Evolutionary conservation across 2,329 filamentous ascomycete species (phyloP), one percentile per base, ranked within the genome.

Genomic region (Alternaria tenuissima): DNA sequence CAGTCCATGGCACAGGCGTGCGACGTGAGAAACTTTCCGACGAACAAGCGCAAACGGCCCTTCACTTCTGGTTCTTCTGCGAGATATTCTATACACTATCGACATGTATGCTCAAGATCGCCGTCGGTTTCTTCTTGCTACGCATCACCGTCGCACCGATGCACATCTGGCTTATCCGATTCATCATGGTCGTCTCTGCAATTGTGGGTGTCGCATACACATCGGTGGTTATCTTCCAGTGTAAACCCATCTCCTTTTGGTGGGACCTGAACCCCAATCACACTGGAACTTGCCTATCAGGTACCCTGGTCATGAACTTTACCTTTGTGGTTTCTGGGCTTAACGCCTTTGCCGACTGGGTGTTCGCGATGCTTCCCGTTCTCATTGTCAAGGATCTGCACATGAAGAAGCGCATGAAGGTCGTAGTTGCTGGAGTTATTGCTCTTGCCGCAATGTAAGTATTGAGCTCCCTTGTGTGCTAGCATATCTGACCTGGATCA

Each of bases 361-460:
- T 70, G 1, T 73, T 74, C 52, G 73, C 67, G 7, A 55, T 73
- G n/a, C 60, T 75, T 9, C 73, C 73, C 11, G 80, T 84, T 9
- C 81, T 83, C 52, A 75, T 89, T 4, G 80, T 89, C 8, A 83
- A 80, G 75, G 81, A 83, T 32, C 71, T 88, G 52, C 83, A 87
- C 60, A 87, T 89, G 82, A 82, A 82, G 66, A 71, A 64, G 22
- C 79, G 79, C 58, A 83, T 81, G 14, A 88, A 88, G 68, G 47
- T 82, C 11, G 82, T 85, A 1, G 76, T 88, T 28, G 81, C 83
- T 16, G 78, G 79, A 3, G 79, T 89, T 51, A 77, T 89, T 63
- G 80, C 80, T 12, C 80, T 89, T 75, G 74, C 73, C 14, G 72
- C 74, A 20, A 68, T 76, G 72, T 75, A 66, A 66, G 70, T 67